A percentile compares a stretch with the other conserved stretches of the same genome.
Conservation (phyloP, 2,329 filamentous ascomycete genomes). For the Metarhizium sp. region DNA sequence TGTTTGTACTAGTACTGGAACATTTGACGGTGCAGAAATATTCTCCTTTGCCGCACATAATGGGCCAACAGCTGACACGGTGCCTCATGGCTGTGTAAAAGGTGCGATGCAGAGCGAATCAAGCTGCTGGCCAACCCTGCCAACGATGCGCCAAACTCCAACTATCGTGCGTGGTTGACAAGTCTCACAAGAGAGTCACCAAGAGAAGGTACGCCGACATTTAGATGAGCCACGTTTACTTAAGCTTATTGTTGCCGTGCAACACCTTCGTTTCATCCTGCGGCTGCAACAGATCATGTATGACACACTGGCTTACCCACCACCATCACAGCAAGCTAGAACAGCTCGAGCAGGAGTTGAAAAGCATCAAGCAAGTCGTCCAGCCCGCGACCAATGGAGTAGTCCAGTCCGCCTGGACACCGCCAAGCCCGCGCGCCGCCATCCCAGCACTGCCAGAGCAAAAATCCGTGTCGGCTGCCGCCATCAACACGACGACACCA, state of each 20-base stretch:
- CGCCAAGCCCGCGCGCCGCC: slow-evolving; percentile 18
- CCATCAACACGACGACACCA: slow-evolving; percentile 3
- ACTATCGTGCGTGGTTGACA: slow-evolving; percentile 35
- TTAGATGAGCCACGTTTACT: too few relatives aligned
- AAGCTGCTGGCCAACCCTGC: slow-evolving; percentile 29
- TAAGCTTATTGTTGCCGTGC: too few relatives aligned
- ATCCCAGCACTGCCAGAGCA: slow-evolving; percentile 14
- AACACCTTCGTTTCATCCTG: neutral
- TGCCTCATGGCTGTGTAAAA: slow-evolving; percentile 10
- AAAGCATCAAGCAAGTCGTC: slow-evolving; percentile 44
- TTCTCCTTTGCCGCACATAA: neutral
- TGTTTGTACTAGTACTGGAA: too few relatives aligned
- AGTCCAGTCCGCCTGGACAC: slow-evolving; percentile 14
- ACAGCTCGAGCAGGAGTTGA: slow-evolving; percentile 44
- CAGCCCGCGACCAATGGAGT: slow-evolving; percentile 11
- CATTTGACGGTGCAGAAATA: too few relatives aligned
- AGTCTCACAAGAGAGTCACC: slow-evolving; percentile 36
- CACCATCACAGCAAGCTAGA: slow-evolving; percentile 38
- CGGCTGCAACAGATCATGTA: neutral
- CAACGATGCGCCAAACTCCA: slow-evolving; percentile 35
- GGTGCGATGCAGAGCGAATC: slow-evolving; percentile 35
- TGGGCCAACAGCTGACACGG: too few relatives aligned
- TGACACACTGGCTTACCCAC: neutral
- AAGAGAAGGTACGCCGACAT: slow-evolving; percentile 27
- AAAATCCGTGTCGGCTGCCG: slow-evolving; percentile 6